Evolutionary conservation across 495 filamentous ascomycete genomes (phyloP), one percentile per base, ranked within the genome.

Genomic region (Podospora appendiculata): DNA sequence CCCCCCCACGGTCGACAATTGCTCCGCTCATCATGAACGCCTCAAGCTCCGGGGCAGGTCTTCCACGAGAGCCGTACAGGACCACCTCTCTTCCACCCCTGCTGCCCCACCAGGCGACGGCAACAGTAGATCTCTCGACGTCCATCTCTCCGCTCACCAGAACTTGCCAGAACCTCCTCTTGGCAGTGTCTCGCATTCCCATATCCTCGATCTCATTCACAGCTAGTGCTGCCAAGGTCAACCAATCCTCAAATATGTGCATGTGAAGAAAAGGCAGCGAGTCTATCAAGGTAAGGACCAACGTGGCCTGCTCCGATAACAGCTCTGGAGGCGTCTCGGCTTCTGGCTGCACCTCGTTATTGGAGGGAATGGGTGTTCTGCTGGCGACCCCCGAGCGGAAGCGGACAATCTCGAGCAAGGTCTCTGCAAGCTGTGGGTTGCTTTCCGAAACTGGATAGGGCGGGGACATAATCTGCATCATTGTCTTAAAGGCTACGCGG

Each of bases 121-220:
- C 92, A 43, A 88, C 73, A 45, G 86, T 83, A 9, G 88, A 83
- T 25, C 89, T 75, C 59, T 95, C 88, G 45, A 95, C 81, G 70
- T 96, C 91, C 85, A 96, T 92, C 70, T 96, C 91, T 8, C 92
- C 90, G 54, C 78, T 80, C 19, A 83, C 84, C 41, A 97, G 54
- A 1, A 89, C 77, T 46, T 96, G 82, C 90, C 91, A 96, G 65
- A 95, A 88, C 45, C 90, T 76, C 57, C 81, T 77, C 57, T 82
- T 81, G 47, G 84, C 87, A n/a, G 70, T 62, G 33, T 82, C 76
- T 35, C 83, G 75, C 76, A 90, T 84, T 4, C 60, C 58, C 0
- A 72, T 65, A 51, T 90, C 83, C 1, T 69, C 58, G 46, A 95
- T 78, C 1, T 55, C 58, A 54, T 85, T 82, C 41, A 94, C 66